Evolutionary conservation across 2,329 filamentous ascomycete species (phyloP), one percentile per base, ranked within the genome.

Genomic region (Exophiala lecanii-corni): DNA sequence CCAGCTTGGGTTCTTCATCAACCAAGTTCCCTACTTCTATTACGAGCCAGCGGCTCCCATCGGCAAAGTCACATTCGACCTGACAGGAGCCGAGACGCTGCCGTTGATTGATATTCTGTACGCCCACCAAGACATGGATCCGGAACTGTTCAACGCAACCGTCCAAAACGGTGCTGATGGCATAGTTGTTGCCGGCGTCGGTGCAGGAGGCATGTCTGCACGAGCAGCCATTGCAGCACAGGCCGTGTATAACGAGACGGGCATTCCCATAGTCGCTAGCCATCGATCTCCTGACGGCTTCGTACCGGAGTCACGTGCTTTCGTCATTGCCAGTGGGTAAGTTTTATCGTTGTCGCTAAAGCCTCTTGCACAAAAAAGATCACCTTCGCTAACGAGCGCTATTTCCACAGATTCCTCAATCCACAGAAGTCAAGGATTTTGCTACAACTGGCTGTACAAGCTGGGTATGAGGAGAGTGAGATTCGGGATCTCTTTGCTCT

Each of bases 11-110:
- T 67, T 70, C 43, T 75, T 82, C 57, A 69, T 79, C 55, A 72
- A 78, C 53, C 68, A 78, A 44, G 66, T 72, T 26, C 77, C 79
- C 0, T 71, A 75, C 54, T 82, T 81, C 66, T 82, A 75, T 66
- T 82, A 71, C 54, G 67, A 69, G 7, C 67, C 78, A 0, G 64
- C 69, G 2, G 62, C 66, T 33, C 73, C 78, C 9, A 59, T 71
- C 16, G 69, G 71, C 39, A 69, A 71, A 56, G 21, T 19, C 9
- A n/a, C 21, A 4, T 38, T 38, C 13, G 23, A 38, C 19, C 12
- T 38, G 7, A 25, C 15, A 9, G 36, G 36, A 18, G 19, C 23
- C 5, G 23, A 23, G 10, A n/a, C 19, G 12, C 19, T 38, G 6
- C 36, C 36, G 12, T 13, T 13, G 9, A 28, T 38, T 19, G 13